phyloP scores from a whole-genome alignment of 2,329 filamentous ascomycete species.

The Fusarium kyushuense region DNA sequence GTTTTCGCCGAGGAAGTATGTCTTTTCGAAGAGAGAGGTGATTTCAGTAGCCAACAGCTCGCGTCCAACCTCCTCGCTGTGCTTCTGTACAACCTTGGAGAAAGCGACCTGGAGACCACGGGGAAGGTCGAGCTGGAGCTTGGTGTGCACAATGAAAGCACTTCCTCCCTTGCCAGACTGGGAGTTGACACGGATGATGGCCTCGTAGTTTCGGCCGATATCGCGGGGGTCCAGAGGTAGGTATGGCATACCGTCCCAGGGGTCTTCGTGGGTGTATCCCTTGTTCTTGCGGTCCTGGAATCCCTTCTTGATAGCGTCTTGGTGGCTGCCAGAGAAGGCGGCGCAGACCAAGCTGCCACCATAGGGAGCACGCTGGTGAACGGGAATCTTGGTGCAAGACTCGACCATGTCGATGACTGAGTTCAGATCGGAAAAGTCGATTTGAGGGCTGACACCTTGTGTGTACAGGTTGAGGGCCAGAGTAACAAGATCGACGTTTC shows the following conservation, averaged over 20 bases:
- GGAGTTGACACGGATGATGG: slow-evolving; percentile 97
- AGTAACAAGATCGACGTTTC: slow-evolving; percentile 95
- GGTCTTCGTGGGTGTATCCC: slow-evolving; percentile 70
- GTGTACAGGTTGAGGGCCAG: slow-evolving; percentile 95
- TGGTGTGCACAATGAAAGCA: slow-evolving; percentile 92
- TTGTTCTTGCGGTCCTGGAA: slow-evolving; percentile 77
- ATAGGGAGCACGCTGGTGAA: slow-evolving; percentile 90
- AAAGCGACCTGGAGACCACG: slow-evolving; percentile 94
- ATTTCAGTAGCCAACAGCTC: slow-evolving; percentile 90
- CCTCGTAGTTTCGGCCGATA: slow-evolving; percentile 97
- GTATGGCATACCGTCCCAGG: slow-evolving; percentile 85
- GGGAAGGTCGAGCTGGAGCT: slow-evolving; percentile 90
- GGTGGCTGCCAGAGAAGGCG: slow-evolving; percentile 91
- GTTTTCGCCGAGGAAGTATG: slow-evolving; percentile 87
- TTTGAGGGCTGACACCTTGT: slow-evolving; percentile 82
- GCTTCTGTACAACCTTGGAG: slow-evolving; percentile 84
- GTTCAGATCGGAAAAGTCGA: slow-evolving; percentile 91
- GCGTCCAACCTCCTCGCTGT: slow-evolving; percentile 82
- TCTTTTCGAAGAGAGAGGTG: slow-evolving; percentile 85
- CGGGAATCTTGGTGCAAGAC: slow-evolving; percentile 92
- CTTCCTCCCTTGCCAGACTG: slow-evolving; percentile 95
- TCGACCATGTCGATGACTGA: slow-evolving; percentile 90
- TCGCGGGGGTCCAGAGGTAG: slow-evolving; percentile 92
- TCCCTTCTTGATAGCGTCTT: slow-evolving; percentile 96
- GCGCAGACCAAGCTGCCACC: slow-evolving; percentile 90